Evolutionary conservation across 2,329 filamentous ascomycete genomes (phyloP).

Genomic region (Exophiala sp.): DNA sequence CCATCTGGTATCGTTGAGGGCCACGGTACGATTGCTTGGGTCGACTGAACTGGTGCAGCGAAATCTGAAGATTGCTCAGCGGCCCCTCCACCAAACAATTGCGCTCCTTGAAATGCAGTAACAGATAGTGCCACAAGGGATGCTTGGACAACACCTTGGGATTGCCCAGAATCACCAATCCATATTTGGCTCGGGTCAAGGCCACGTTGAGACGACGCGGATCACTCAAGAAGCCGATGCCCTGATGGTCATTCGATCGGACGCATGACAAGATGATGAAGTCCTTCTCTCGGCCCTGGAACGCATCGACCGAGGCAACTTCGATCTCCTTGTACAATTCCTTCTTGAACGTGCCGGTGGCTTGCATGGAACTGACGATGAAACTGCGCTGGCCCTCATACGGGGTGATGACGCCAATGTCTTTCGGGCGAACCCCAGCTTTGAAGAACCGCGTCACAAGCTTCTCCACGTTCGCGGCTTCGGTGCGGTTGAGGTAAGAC

Average conservation of each 20-base stretch:
- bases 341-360: slow-evolving; percentile 94
- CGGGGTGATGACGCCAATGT: slow-evolving; percentile 96
- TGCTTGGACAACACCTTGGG: slow-evolving; percentile 97
- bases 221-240: slow-evolving; percentile 97
- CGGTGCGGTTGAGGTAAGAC: slow-evolving; percentile 94
- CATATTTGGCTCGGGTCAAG: slow-evolving; percentile 92
- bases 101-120: slow-evolving; percentile 93
- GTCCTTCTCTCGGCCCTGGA: slow-evolving; percentile 98
- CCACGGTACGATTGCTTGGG: slow-evolving; percentile 88
- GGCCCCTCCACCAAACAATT: slow-evolving; percentile 95
- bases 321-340: slow-evolving; percentile 98
- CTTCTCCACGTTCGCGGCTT: slow-evolving; percentile 96
- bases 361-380: slow-evolving; percentile 99
- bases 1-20: slow-evolving; percentile 79
- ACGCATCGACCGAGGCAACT: slow-evolving; percentile 95
- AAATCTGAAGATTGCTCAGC: slow-evolving; percentile 90
- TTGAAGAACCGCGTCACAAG: slow-evolving; percentile 98
- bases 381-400: slow-evolving; percentile 98
- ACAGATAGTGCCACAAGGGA: slow-evolving; percentile 90
- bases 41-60: slow-evolving; percentile 86
- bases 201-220: slow-evolving; percentile 96
- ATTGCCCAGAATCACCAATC: slow-evolving; percentile 92
- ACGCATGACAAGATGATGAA: slow-evolving; percentile 98
- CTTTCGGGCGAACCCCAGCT: slow-evolving; percentile 84
- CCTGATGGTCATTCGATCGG: slow-evolving; percentile 96